Conservation (phyloP, 179 eudicot genomes). For the Spinacia oleracea region DNA sequence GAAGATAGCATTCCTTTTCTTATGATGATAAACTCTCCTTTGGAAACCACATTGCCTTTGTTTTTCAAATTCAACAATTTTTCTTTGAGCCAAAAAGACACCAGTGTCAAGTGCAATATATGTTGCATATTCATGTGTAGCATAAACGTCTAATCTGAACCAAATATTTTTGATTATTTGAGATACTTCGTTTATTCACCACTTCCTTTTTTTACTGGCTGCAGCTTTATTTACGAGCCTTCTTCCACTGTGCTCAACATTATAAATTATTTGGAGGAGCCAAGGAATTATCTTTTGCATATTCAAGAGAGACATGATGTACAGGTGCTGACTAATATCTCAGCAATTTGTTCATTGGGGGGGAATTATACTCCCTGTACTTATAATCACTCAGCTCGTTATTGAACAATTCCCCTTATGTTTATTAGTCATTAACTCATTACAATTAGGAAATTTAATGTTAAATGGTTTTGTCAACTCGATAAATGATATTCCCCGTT, state of each 20-base stretch:
- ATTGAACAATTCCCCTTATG: background rate
- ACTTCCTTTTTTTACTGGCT: conserved; percentile 21
- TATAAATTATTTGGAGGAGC: conserved; percentile 71
- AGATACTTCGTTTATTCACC: conserved; percentile 10
- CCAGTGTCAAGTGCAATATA: background rate
- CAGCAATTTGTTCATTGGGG: background rate
- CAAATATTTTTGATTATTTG: background rate
- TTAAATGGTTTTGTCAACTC: background rate
- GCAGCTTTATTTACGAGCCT: conserved; percentile 90
- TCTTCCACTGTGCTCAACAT: conserved; percentile 65
- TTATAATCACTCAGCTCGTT: background rate
- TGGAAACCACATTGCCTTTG: background rate
- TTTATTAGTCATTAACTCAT: too few species aligned
- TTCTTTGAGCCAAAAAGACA: background rate
- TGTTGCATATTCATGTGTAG: background rate
- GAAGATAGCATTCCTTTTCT: background rate
- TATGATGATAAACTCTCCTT: background rate
- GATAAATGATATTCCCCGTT: too few species aligned
- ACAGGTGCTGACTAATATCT: conserved; percentile 41
- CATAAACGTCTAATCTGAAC: background rate
- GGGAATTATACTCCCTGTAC: background rate
- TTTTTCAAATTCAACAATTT: background rate
- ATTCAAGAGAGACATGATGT: conserved; percentile 92
- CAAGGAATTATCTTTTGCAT: conserved; percentile 63
- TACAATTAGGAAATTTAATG: background rate